phyloP scores from a whole-genome alignment of 345 rosid genomes.

The Boechera divaricarpa region DNA sequence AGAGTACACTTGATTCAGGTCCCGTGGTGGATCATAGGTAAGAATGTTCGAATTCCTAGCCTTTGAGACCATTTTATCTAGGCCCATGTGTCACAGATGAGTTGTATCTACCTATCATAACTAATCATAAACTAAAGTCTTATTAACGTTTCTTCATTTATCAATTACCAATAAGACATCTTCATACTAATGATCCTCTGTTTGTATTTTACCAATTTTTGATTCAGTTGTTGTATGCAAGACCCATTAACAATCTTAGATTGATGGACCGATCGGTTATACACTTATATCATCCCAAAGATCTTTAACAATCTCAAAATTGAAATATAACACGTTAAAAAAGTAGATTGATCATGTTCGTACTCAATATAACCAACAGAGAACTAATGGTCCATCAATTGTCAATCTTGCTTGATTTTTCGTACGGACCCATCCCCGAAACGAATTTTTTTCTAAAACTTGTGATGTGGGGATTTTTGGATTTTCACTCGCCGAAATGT shows the following conservation, averaged over 20 bases:
- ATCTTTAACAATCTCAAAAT: constrained; percentile 2
- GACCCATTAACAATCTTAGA: not conserved
- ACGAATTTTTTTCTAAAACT: not conserved
- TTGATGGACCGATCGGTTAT: not conserved
- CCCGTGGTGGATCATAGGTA: not conserved
- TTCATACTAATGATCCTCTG: not conserved
- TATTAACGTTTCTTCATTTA: not conserved
- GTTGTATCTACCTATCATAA: not conserved
- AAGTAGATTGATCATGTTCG: not conserved
- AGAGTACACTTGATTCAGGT: not conserved
- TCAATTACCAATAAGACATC: not conserved
- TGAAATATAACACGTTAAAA: not conserved
- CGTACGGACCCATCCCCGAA: not conserved
- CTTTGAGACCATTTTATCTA: not conserved
- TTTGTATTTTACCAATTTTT: not conserved
- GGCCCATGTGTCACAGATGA: not conserved
- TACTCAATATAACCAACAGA: not conserved
- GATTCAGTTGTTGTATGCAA: not conserved
- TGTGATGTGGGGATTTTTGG: not conserved
- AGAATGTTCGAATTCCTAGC: constrained; percentile 23
- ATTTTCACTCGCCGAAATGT: not conserved
- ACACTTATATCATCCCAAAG: not conserved
- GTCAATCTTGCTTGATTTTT: not conserved
- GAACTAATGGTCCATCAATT: not conserved
- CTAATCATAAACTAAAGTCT: not conserved